Percentiles rank a stretch among this genome's conserved stretches.
phyloP scores from a whole-genome alignment of 1,284 basidiomycete genomes.

The Cryptococcus sp. region DNA sequence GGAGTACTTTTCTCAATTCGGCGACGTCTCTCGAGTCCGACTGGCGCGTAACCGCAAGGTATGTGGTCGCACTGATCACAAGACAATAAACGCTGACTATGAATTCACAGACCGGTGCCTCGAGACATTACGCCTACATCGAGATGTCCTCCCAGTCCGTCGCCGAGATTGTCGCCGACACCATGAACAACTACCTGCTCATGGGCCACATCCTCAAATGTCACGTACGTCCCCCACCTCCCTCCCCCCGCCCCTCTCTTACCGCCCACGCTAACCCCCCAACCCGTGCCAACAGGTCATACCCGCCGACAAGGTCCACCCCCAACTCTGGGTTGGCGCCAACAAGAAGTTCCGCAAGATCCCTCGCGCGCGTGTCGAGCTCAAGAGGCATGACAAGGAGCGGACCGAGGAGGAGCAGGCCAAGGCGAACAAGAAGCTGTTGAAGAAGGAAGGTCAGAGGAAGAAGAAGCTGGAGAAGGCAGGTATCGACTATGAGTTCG shows the following conservation, averaged over 20 bases:
- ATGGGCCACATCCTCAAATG: constrained; percentile 90
- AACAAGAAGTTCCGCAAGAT: constrained; percentile 79
- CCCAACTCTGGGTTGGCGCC: constrained; percentile 93
- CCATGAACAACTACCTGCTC: constrained; percentile 98
- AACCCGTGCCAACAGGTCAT: constrained; percentile 53
- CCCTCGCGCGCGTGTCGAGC: constrained; percentile 68
- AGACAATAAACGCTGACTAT: too few relatives aligned
- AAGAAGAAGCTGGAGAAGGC: constrained; percentile 73
- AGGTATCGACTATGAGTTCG: constrained; percentile 88
- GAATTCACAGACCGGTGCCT: constrained; percentile 71
- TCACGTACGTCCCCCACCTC: constrained; percentile 50
- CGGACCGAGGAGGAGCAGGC: constrained; percentile 71
- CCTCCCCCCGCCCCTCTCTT: not conserved
- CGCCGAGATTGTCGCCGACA: constrained; percentile 92
- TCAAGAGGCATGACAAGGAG: constrained; percentile 78
- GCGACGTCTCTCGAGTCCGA: constrained; percentile 80
- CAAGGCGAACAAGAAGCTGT: constrained; percentile 63
- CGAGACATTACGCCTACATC: constrained; percentile 96
- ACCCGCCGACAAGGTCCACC: constrained; percentile 82
- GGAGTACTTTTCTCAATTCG: constrained; percentile 93
- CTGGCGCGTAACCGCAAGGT: constrained; percentile 93
- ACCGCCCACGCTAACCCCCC: not conserved
- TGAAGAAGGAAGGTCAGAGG: constrained; percentile 73
- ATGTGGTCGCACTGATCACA: constrained; percentile 8
- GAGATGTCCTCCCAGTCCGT: constrained; percentile 89